Conservation (phyloP, 352 stramenopile species). For the Phytophthora rubi region DNA sequence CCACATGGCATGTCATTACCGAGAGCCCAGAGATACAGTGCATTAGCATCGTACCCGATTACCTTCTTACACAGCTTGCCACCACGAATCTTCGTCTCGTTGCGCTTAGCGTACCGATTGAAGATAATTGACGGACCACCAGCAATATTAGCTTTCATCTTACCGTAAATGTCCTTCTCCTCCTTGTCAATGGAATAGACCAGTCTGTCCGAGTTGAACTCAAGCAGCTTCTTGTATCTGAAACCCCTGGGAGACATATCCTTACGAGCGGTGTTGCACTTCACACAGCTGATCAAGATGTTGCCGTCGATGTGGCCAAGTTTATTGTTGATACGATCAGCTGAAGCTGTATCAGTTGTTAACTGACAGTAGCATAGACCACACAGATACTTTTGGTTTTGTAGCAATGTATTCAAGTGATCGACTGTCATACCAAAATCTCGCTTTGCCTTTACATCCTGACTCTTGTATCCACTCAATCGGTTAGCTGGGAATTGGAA, state of each 20-base stretch:
- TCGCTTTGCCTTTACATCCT: background rate
- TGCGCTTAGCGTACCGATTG: slow-evolving; percentile 11
- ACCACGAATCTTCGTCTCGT: slow-evolving; percentile 13
- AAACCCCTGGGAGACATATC: too few relatives aligned
- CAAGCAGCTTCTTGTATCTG: too few relatives aligned
- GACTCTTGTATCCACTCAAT: too few relatives aligned
- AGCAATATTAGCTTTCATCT: background rate
- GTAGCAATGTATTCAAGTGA: slow-evolving; percentile 25
- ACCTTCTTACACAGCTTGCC: slow-evolving; percentile 16
- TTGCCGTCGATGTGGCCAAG: slow-evolving; percentile 5
- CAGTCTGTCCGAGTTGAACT: too few relatives aligned
- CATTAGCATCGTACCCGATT: slow-evolving; percentile 26
- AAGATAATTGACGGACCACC: background rate
- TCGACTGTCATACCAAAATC: slow-evolving; percentile 27
- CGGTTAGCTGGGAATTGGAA: background rate
- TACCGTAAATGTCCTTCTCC: too few relatives aligned
- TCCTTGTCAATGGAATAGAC: too few relatives aligned
- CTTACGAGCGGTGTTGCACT: too few relatives aligned
- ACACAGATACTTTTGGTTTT: slow-evolving; percentile 34
- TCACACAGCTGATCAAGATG: slow-evolving; percentile 9
- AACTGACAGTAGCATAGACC: slow-evolving; percentile 22
- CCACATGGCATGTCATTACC: slow-evolving; percentile 41
- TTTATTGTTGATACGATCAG: slow-evolving; percentile 5
- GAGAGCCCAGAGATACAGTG: background rate
- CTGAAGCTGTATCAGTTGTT: slow-evolving; percentile 28